Conservation (phyloP, 1,139 yeast species). For the Pichia sp. region DNA sequence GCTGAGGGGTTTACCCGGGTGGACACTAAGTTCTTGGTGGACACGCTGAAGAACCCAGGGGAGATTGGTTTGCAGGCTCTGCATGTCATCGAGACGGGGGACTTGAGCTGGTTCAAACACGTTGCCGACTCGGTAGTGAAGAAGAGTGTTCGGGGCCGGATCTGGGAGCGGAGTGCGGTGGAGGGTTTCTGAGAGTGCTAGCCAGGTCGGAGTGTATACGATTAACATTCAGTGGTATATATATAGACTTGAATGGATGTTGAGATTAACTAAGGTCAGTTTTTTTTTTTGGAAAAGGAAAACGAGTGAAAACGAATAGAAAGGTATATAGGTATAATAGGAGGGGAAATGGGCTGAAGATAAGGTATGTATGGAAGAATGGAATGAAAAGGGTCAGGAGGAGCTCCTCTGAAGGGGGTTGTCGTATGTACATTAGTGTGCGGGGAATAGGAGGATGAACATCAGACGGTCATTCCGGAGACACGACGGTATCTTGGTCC, state of each 20-base stretch:
- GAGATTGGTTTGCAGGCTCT: neutral
- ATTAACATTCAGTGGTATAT: too few relatives aligned
- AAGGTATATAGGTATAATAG: neutral
- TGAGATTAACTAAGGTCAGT: too few relatives aligned
- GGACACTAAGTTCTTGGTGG: neutral
- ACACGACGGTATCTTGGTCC: constrained; percentile 32
- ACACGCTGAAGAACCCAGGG: constrained; percentile 1
- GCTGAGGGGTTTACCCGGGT: constrained; percentile 30
- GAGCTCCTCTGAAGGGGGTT: neutral
- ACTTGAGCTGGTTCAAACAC: constrained; percentile 11
- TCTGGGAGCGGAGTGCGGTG: constrained; percentile 9
- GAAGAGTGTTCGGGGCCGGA: constrained; percentile 9
- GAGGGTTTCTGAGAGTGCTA: neutral
- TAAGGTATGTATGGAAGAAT: neutral
- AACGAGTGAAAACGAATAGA: neutral
- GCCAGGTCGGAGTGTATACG: too few relatives aligned
- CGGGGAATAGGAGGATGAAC: neutral
- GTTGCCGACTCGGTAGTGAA: neutral
- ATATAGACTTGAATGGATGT: neutral
- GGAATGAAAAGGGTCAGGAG: neutral
- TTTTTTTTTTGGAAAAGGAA: too few relatives aligned
- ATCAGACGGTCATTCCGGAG: neutral
- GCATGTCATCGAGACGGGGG: neutral
- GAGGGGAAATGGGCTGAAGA: neutral
- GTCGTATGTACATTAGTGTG: neutral